Evolutionary conservation across 495 filamentous ascomycete species (phyloP).

Genomic region (Daldinia caldariorum): DNA sequence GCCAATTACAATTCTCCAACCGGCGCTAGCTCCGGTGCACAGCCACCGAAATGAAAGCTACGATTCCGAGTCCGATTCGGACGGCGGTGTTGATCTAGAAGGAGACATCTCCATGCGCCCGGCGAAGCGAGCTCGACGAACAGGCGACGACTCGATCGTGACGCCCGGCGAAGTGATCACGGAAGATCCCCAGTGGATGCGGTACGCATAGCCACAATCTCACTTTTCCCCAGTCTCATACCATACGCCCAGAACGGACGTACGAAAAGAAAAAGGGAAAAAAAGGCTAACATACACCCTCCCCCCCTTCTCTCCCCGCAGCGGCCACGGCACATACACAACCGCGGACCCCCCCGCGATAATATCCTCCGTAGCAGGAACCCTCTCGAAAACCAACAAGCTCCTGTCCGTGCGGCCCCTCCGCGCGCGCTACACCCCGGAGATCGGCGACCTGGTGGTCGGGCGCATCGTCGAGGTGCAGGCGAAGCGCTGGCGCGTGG

Average conservation of each 20-base stretch:
- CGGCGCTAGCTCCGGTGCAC: constrained; percentile 29
- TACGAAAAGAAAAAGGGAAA: no score
- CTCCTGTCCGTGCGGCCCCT: constrained; percentile 88
- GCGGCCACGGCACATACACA: constrained; percentile 85
- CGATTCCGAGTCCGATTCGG: constrained; percentile 39
- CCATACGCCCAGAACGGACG: background rate
- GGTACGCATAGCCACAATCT: constrained; percentile 61
- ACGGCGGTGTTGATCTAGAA: constrained; percentile 70
- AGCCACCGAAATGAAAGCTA: constrained; percentile 17
- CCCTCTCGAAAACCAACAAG: constrained; percentile 91
- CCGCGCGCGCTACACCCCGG: constrained; percentile 91
- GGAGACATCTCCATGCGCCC: constrained; percentile 67
- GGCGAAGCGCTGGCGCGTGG: constrained; percentile 89
- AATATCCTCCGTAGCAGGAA: constrained; percentile 86
- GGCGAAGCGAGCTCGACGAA: constrained; percentile 41
- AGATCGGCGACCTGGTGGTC: constrained; percentile 94
- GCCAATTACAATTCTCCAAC: constrained; percentile 49
- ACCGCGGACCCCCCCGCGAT: constrained; percentile 71
- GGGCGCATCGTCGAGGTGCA: constrained; percentile 94
- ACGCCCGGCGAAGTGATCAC: constrained; percentile 93
- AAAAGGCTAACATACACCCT: constrained; percentile 15
- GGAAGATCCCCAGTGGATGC: constrained; percentile 95
- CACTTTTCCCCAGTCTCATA: background rate
- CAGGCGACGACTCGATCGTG: constrained; percentile 65
- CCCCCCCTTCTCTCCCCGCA: constrained; percentile 42